Evolutionary conservation across 2,329 filamentous ascomycete species (phyloP).

Genomic region (Stagonosporopsis vannaccii): DNA sequence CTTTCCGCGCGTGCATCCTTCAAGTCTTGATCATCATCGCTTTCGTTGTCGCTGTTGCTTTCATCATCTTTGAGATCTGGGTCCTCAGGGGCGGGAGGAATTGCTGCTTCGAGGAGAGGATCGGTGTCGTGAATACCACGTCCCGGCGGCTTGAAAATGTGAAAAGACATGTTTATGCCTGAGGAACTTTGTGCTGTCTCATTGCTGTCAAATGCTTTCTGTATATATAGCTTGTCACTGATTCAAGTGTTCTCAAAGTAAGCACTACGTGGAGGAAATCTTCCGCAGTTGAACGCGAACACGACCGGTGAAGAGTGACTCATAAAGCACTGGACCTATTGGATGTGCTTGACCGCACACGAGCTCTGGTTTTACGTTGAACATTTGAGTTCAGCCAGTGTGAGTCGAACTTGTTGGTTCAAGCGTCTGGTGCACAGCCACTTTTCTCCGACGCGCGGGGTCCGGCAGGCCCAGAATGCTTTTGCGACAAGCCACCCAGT

Average conservation of each 20-base stretch:
- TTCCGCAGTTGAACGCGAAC: not conserved
- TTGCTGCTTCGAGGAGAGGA: slow-evolving; percentile 18
- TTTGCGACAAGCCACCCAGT: not conserved
- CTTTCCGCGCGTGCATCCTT: slow-evolving; percentile 59
- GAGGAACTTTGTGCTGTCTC: too few species aligned
- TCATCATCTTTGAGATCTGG: not conserved
- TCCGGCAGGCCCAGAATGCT: not conserved
- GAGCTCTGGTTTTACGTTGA: not conserved
- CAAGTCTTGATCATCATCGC: slow-evolving; percentile 47
- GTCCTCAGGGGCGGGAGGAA: slow-evolving; percentile 1
- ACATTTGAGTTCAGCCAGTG: not conserved
- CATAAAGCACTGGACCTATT: not conserved
- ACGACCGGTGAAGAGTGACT: not conserved
- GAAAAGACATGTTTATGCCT: slow-evolving; percentile 6
- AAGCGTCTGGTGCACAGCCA: not conserved
- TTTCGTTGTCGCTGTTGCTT: slow-evolving; percentile 6
- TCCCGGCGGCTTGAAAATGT: slow-evolving; percentile 15
- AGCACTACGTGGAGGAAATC: not conserved
- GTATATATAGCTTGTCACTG: not conserved
- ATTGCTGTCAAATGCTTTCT: not conserved
- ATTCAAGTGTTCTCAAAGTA: not conserved
- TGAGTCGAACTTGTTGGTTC: not conserved
- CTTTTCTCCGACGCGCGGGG: not conserved
- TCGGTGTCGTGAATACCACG: slow-evolving; percentile 16
- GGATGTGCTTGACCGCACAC: not conserved